Percentiles rank a stretch among this genome's conserved stretches.
These are phyloP conservation scores for Pseudopithomyces chartarum DNA, from an alignment of 2,329 filamentous ascomycete species.

Conservation along the genomic window DNA sequence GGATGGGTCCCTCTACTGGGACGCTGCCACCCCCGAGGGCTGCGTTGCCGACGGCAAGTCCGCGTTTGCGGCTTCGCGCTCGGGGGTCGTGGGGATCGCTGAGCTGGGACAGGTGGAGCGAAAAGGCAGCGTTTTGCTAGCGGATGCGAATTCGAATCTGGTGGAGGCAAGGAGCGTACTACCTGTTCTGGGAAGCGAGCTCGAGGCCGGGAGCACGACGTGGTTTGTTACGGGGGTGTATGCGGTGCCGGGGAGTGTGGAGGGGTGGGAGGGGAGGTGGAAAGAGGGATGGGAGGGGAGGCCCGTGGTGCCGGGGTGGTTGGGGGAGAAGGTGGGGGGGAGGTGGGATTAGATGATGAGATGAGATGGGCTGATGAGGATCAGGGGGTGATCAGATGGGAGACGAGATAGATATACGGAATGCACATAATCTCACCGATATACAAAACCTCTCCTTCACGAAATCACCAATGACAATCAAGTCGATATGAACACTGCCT, in stretches of 20 bases:
- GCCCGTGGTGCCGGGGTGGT: constrained; percentile 65
- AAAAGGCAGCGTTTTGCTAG: constrained; percentile 69
- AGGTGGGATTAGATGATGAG: constrained; percentile 20
- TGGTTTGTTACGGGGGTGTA: constrained; percentile 77
- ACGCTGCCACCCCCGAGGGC: constrained; percentile 49
- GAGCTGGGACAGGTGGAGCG: constrained; percentile 52
- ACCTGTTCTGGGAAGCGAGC: constrained; percentile 68
- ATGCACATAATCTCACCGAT: too few species aligned
- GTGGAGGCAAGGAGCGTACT: constrained; percentile 73
- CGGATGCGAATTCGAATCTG: constrained; percentile 80
- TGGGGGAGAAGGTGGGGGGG: constrained; percentile 57
- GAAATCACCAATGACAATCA: too few species aligned
- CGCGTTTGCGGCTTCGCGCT: constrained; percentile 54
- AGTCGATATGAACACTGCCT: too few species aligned
- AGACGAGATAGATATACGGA: too few species aligned
- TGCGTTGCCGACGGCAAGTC: constrained; percentile 31
- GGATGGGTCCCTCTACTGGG: constrained; percentile 41
- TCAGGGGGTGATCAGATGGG: not conserved
- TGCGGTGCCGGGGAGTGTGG: constrained; percentile 65
- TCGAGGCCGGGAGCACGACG: constrained; percentile 61
- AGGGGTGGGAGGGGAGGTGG: constrained; percentile 53
- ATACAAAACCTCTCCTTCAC: too few species aligned
- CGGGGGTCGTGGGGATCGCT: constrained; percentile 57
- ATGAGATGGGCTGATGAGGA: not conserved
- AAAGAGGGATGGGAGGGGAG: constrained; percentile 60